These are phyloP conservation scores for Termitomyces sp. DNA, from an alignment of 768 basidiomycete species.

Conservation along the genomic window DNA sequence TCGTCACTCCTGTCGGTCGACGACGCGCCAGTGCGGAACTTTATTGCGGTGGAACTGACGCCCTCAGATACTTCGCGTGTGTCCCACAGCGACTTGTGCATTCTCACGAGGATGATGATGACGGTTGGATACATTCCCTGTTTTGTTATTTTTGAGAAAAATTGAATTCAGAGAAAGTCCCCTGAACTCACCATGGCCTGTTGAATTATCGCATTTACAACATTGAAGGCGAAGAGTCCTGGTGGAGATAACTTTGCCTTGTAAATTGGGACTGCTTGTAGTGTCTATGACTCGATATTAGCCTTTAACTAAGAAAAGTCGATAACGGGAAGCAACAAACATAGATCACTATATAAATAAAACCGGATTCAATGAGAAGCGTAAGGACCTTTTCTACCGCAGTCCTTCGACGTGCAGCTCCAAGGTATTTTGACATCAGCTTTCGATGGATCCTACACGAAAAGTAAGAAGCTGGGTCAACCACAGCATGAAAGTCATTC, in stretches of 20 bases:
- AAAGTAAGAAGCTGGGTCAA: not conserved
- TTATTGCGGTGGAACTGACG: not conserved
- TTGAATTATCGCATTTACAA: constrained; percentile 26
- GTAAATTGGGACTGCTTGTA: constrained; percentile 28
- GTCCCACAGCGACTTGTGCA: constrained; percentile 26
- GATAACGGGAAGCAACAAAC: constrained; percentile 8
- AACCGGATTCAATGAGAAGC: constrained; percentile 26
- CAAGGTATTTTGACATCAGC: constrained; percentile 21
- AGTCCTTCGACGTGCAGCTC: constrained; percentile 20
- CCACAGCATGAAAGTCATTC: too few species aligned
- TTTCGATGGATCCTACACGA: constrained; percentile 19
- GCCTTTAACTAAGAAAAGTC: not conserved
- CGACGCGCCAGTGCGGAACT: not conserved
- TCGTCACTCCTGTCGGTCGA: not conserved
- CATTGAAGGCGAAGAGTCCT: constrained; percentile 21
- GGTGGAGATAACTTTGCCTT: constrained; percentile 19
- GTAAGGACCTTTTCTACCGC: constrained; percentile 25
- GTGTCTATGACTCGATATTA: constrained; percentile 14
- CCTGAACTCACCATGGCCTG: constrained; percentile 8
- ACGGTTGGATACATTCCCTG: constrained; percentile 28
- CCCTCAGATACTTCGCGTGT: constrained; percentile 15
- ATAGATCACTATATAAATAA: constrained; percentile 24
- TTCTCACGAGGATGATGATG: constrained; percentile 26
- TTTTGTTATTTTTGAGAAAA: not conserved
- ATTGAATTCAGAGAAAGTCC: not conserved